Base-by-base conservation (phyloP, 768 basidiomycete genomes). In the Suillus lakei region DNA sequence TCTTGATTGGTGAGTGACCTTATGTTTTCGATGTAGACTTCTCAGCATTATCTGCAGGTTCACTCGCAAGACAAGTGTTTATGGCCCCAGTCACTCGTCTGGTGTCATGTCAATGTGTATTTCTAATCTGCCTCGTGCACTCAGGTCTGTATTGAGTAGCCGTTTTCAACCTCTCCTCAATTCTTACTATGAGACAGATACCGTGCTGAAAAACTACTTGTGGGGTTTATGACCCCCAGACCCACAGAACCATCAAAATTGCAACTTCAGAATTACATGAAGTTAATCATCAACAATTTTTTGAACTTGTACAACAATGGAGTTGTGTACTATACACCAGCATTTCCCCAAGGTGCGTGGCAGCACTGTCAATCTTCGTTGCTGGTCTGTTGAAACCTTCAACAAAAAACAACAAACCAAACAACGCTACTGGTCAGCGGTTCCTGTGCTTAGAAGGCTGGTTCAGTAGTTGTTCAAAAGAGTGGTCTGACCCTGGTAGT, bases 221-320 rank as follows among this genome's bases (percentile, higher is more conserved):
- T 75, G 2, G 10, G 66, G 2, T 46, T 54, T 16, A 70, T 75
- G 65, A 70, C 68, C 9, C 6, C 74, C 7, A 75, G 77, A 5
- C 76, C 76, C 8, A 70, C 54, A 2, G 77, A 78, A 50, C 76
- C 73, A 2, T 72, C 66, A 3, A 66, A 66, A 8, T 66, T 71
- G 13, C 69, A 77, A 50, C 66, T 77, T 3, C 76, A 77, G 59
- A 38, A 72, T 21, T 71, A 70, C 32, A 28, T 77, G 1, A 67
- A 62, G 44, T 56, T 74, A 9, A 60, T 74, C 30, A 74, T 77
- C 3, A 73, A 78, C 67, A 77, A 78, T 54, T 69, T 78, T 2
- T 12, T 75, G 13, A 55, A 50, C 30, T 61, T 78, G 0, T 78
- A 72, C 61, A 63, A 76, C 8, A 36, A 73, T 5, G 76, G 77